Evolutionary conservation across 2,329 filamentous ascomycete species (phyloP), one percentile per base, ranked within the genome.

Genomic region (Hirsutella thompsonii): DNA sequence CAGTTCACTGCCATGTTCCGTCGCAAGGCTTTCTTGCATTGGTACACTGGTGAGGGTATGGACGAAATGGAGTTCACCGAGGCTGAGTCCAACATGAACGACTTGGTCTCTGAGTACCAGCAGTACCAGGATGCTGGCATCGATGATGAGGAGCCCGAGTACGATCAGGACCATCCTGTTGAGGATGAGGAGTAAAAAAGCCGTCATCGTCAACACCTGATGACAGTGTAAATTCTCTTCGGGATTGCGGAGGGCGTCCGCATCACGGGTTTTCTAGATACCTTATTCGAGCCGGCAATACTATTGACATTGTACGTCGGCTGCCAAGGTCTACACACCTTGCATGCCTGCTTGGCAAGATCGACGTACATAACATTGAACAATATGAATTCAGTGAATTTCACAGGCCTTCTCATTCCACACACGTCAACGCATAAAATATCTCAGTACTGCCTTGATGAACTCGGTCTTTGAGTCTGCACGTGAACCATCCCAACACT

Each of bases 51-150:
- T 63, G 92, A 98, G 79, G 92, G 92, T 74, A 98, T 98, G 92
- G 92, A 98, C 72, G 92, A 98, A 83, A 96, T 98, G 92, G 92
- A 98, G 76, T 98, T 98, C 77, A 98, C 92, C 63, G 92, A 98
- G 79, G 92, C 92, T 57, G 92, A 98, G 82, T 94, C 86, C 72
- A 98, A 98, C 79, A 96, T 98, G 92, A 96, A 98, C 76, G 92
- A 98, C 69, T 75, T 98, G 63, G 90, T 98, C 59, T 94, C 88
- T 47, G 92, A 98, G 70, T 98, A 98, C 77, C 92, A 96, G 80
- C 92, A 98, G 71, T 98, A 98, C 81, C 92, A 98, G 80, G 92
- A 98, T 68, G 92, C 92, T 64, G 85, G 86, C 59, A 79, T 95
- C 68, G 93, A 92, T 47, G 92, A 98, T 70, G 90, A 87, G 57